Base-by-base conservation (phyloP, 495 filamentous ascomycete species). In the Talaromyces nanjingensis region DNA sequence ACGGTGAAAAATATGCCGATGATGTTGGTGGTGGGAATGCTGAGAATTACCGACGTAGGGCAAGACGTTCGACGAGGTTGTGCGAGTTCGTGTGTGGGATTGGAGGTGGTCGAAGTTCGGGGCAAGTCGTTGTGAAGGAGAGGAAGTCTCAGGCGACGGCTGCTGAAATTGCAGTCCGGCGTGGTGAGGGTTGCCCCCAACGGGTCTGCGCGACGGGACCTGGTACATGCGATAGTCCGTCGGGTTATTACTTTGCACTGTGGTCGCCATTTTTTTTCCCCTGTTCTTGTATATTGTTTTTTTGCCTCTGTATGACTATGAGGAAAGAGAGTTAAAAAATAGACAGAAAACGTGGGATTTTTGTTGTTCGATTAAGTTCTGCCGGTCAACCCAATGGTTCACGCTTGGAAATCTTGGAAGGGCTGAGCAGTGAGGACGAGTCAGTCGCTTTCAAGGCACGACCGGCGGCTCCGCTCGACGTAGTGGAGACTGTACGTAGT, bases 1-100 rank as follows among this genome's bases (percentile, higher is more conserved):
- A 76, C 79, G 25, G 86, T 88, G 16, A 86, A 88, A 9, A 85
- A 84, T 14, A 85, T 86, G 64, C 84, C 80, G 77, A 72, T 88
- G 82, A 70, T 71, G 42, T 72, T 70, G 56, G 72, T 73, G 56
- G 69, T 68, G 27, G 73, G 4, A 12, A 49, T 47, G 34, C 22
- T 60, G 14, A 37, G 20, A 22, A 59, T 59, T 59, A 8, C 59
- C 34, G 37, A 29, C 60, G 65, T 64, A 59, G 65, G 20, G 62
- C 55, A 47, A 56, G 31, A 11, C 64, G 45, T 47, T 67, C 61
- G 61, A 65, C 62, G 27, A 71, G n/a, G 4, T 72, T 49, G 59
- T 63, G 55, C 20, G 56, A 27, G 53, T 59, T 6, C 18, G 27
- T 11, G 61, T 45, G 61, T 42, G 29, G 34, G 25, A 20, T 20